Conservation (phyloP, 169 alveolate genomes). For the Eimeria mitis region DNA sequence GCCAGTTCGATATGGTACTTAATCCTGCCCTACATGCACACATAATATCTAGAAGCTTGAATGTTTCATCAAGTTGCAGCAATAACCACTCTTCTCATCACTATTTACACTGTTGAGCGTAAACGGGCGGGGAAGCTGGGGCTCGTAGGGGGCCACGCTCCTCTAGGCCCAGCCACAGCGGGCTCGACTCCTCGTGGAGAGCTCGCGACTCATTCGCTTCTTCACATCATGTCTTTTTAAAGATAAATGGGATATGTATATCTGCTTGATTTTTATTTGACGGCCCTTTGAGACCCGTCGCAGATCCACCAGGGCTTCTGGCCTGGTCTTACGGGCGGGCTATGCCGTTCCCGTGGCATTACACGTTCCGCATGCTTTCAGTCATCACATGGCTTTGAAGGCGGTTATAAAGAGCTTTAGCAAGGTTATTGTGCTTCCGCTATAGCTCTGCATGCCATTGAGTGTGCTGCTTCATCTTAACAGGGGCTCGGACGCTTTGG, state of each 20-base stretch:
- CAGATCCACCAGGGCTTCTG: neutral
- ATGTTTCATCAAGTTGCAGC: neutral
- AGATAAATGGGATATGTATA: neutral
- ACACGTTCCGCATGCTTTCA: conserved; percentile 16
- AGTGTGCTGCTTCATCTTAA: neutral
- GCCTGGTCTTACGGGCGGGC: conserved; percentile 12
- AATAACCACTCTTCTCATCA: neutral
- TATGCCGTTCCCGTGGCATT: neutral
- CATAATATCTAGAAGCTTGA: neutral
- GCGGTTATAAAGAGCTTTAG: neutral
- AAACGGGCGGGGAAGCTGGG: neutral
- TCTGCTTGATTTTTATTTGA: neutral
- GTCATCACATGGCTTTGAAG: neutral
- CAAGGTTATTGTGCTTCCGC: neutral
- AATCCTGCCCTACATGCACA: neutral
- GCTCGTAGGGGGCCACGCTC: neutral
- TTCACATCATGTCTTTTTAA: conserved; percentile 7
- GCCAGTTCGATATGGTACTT: neutral
- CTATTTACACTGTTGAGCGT: neutral
- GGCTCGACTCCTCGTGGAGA: neutral
- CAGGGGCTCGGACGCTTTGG: neutral
- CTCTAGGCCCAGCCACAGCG: conserved; percentile 10
- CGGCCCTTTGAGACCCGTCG: neutral
- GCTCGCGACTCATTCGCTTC: neutral
- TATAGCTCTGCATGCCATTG: neutral